These are phyloP conservation scores for Lipomyces kockii DNA, from an alignment of 805 yeast species.

Conservation along the genomic window DNA sequence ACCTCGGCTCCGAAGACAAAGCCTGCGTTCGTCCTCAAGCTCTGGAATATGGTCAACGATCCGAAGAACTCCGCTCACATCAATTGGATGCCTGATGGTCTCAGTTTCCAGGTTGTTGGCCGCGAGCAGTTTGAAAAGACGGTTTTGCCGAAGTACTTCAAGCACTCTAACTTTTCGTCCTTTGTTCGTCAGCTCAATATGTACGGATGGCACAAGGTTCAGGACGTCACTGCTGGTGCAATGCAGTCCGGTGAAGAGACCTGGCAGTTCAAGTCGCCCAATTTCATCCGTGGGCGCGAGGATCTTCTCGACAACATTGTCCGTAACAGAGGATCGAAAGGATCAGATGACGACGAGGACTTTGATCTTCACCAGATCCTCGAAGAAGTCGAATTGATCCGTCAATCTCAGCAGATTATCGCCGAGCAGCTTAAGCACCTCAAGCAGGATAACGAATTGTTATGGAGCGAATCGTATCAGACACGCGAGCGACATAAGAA, in stretches of 20 bases:
- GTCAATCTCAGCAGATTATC: slow-evolving; percentile 76
- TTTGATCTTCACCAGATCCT: slow-evolving; percentile 59
- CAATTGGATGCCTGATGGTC: slow-evolving; percentile 84
- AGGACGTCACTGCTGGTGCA: slow-evolving; percentile 76
- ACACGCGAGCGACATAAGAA: slow-evolving; percentile 83
- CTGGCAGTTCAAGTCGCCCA: slow-evolving; percentile 86
- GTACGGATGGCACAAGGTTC: slow-evolving; percentile 99
- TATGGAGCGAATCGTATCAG: slow-evolving; percentile 87
- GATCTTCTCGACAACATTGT: slow-evolving; percentile 84
- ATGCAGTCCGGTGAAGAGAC: slow-evolving; percentile 66
- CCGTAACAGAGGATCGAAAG: slow-evolving; percentile 63
- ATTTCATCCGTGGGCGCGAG: slow-evolving; percentile 75
- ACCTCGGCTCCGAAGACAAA: slow-evolving; percentile 46
- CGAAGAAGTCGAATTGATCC: slow-evolving; percentile 74
- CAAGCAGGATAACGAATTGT: slow-evolving; percentile 80
- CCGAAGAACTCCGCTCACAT: slow-evolving; percentile 68
- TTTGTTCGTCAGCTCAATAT: slow-evolving; percentile 95
- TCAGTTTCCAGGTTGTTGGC: slow-evolving; percentile 79
- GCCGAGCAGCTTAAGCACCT: slow-evolving; percentile 84
- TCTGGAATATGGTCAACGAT: slow-evolving; percentile 96
- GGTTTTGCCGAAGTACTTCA: slow-evolving; percentile 88
- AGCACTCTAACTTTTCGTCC: slow-evolving; percentile 92
- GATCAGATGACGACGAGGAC: slow-evolving; percentile 50
- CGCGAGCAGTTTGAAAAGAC: slow-evolving; percentile 82
- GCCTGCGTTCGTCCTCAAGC: slow-evolving; percentile 90